Base-by-base conservation (phyloP, 139 green algal genomes). In the Cymbomonas tetramitiformis region DNA sequence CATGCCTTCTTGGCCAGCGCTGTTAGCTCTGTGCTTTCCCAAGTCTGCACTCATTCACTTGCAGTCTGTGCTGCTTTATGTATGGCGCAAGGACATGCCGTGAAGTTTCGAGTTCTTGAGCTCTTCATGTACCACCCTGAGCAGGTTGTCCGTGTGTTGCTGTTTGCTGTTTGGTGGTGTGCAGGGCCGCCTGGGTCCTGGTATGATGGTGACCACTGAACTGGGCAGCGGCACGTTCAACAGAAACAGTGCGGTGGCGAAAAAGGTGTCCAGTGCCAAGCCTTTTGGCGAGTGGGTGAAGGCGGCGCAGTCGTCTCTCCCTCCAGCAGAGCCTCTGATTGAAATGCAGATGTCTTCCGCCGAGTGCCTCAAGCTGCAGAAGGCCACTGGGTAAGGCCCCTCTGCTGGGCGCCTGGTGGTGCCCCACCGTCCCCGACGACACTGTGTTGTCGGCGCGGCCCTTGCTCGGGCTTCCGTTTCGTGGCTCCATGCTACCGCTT, bases 191-290 rank as follows among this genome's bases (percentile, higher is more conserved):
- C 78, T 98, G 62, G 91, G 91, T 8, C 91, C 91, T 18, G 90
- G 90, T 10, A 89, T 96, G 76, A 97, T 95, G 84, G 75, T 97
- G 38, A 77, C 75, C 48, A 89, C 82, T 5, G 79, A 96, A 75
- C 64, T 97, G 49, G 64, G 82, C 58, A 71, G 36, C 12, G 90
- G 86, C 44, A 76, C 67, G 30, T 94, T 96, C 71, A 73, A 77
- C 50, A 78, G 90, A 71, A 93, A 94, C 64, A 76, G 62, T 0
- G 77, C 78, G 32, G 85, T 97, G 62, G 81, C 79, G 30, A 74
- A 73, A 51, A 68, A 80, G 24, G 75, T 94, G 15, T 87, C 87
- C 21, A 44, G 48, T 23, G 49, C 48, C 9, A 31, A 74, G 30
- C 86, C 86, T 8, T 99, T 96, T 67, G 75, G 65, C 46, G 62